phyloP scores from a whole-genome alignment of 2,329 filamentous ascomycete genomes.

The Paracoccidioides lutzii region DNA sequence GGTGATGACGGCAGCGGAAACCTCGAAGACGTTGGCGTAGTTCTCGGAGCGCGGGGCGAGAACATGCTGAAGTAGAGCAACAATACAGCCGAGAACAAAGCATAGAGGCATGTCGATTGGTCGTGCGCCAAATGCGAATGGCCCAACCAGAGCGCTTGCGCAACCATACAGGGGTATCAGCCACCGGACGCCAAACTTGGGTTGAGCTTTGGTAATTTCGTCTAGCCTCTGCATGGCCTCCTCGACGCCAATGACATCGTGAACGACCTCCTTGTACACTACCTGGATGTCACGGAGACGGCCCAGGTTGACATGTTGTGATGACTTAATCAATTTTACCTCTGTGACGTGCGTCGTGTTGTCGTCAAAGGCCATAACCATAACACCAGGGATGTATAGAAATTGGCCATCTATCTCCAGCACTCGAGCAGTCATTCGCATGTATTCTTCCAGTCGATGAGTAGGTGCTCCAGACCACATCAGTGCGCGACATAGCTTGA shows the following conservation, averaged over 20 bases:
- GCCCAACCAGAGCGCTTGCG: slow-evolving; percentile 62
- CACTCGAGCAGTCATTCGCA: slow-evolving; percentile 79
- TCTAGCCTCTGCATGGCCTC: slow-evolving; percentile 33
- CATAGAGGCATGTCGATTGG: slow-evolving; percentile 66
- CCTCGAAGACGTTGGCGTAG: slow-evolving; percentile 51
- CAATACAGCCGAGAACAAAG: slow-evolving; percentile 60
- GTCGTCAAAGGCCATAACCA: slow-evolving; percentile 79
- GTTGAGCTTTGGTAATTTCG: slow-evolving; percentile 43
- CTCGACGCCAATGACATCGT: slow-evolving; percentile 34
- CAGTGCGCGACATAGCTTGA: slow-evolving; percentile 70
- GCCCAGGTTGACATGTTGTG: slow-evolving; percentile 32
- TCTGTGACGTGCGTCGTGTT: slow-evolving; percentile 34
- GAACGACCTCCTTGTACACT: slow-evolving; percentile 37
- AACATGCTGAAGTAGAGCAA: slow-evolving; percentile 63
- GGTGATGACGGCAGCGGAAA: slow-evolving; percentile 50
- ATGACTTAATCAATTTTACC: slow-evolving; percentile 32
- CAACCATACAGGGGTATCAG: slow-evolving; percentile 59
- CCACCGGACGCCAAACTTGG: slow-evolving; percentile 42
- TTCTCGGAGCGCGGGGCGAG: slow-evolving; percentile 61
- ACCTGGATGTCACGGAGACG: slow-evolving; percentile 33
- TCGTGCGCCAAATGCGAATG: slow-evolving; percentile 66
- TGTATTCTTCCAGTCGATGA: slow-evolving; percentile 78
- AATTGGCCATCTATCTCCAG: slow-evolving; percentile 83
- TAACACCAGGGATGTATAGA: slow-evolving; percentile 78
- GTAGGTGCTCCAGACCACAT: slow-evolving; percentile 89